These are phyloP conservation scores for Tetracladium setigerum DNA, from an alignment of 495 filamentous ascomycete genomes.

Conservation along the genomic window DNA sequence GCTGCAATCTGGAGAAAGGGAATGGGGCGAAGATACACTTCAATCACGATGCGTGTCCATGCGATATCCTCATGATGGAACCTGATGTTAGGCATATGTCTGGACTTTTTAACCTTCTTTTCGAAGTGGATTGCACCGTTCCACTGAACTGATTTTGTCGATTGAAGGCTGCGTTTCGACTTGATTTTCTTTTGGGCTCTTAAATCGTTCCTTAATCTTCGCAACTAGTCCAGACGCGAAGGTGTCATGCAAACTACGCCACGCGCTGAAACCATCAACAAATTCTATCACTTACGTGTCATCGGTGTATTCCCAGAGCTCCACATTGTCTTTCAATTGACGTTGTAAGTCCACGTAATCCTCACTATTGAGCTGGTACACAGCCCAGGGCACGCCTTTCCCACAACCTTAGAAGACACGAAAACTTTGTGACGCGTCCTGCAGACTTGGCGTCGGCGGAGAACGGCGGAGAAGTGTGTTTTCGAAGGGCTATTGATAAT, in stretches of 20 bases:
- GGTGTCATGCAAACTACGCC: constrained; percentile 12
- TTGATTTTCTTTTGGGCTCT: constrained; percentile 8
- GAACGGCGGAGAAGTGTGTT: constrained; percentile 11
- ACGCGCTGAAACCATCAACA: constrained; percentile 4
- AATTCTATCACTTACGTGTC: constrained; percentile 13
- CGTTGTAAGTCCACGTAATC: constrained; percentile 14
- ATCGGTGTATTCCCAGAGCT: constrained; percentile 12
- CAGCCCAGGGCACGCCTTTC: constrained; percentile 13
- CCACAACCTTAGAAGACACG: constrained; percentile 9
- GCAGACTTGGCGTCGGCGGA: constrained; percentile 8
- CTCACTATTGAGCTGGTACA: constrained; percentile 13
- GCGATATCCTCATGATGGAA: constrained; percentile 14
- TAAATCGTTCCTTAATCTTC: constrained; percentile 7
- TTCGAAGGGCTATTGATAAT: constrained; percentile 12
- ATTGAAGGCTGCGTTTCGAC: constrained; percentile 12
- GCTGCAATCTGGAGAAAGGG: no score
- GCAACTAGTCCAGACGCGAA: constrained; percentile 9
- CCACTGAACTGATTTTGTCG: constrained; percentile 13
- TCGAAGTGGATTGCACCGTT: constrained; percentile 13
- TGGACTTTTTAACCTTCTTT: constrained; percentile 13
- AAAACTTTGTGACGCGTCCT: constrained; percentile 13
- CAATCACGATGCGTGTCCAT: constrained; percentile 15
- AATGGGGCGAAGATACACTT: no score
- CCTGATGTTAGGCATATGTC: constrained; percentile 15
- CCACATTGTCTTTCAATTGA: constrained; percentile 11